These are phyloP conservation scores for Polytolypa hystricis DNA, from an alignment of 2,329 filamentous ascomycete species.

Conservation along the genomic window DNA sequence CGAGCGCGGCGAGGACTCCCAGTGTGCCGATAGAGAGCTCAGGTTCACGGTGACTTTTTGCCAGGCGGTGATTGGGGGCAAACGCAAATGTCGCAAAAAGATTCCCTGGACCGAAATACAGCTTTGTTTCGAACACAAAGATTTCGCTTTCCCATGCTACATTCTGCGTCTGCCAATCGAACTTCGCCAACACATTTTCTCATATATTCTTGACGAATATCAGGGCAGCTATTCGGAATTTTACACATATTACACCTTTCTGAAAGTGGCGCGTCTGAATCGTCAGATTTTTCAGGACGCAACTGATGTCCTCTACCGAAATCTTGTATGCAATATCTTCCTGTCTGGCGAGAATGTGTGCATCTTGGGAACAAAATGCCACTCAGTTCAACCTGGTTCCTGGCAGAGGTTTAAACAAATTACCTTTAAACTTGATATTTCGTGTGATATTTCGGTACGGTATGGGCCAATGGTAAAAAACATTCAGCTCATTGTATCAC, in stretches of 20 bases:
- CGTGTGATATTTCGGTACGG: not conserved
- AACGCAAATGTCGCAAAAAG: slow-evolving; percentile 10
- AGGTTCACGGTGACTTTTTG: slow-evolving; percentile 6
- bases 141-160: slow-evolving; percentile 8
- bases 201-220: slow-evolving; percentile 9
- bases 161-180: slow-evolving; percentile 8
- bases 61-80: slow-evolving; percentile 6
- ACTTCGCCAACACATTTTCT: slow-evolving; percentile 9
- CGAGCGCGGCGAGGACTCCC: slow-evolving; percentile 4
- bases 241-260: slow-evolving; percentile 6
- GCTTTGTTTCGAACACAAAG: slow-evolving; percentile 8
- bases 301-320: slow-evolving; percentile 7
- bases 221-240: slow-evolving; percentile 1
- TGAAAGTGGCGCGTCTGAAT: slow-evolving; percentile 5
- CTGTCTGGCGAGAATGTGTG: not conserved
- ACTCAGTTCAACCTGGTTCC: slow-evolving; percentile 7
- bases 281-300: slow-evolving; percentile 8
- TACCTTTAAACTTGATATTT: slow-evolving; percentile 1
- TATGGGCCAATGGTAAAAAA: not conserved
- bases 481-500: slow-evolving; percentile 4
- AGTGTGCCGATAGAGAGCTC: slow-evolving; percentile 6
- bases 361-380: slow-evolving; percentile 7
- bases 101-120: slow-evolving; percentile 12
- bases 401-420: slow-evolving; percentile 7
- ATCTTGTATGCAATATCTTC: slow-evolving; percentile 6